Evolutionary conservation across 1,284 basidiomycete species (phyloP), one percentile per base, ranked within the genome.

Genomic region (Moniliella sp.): DNA sequence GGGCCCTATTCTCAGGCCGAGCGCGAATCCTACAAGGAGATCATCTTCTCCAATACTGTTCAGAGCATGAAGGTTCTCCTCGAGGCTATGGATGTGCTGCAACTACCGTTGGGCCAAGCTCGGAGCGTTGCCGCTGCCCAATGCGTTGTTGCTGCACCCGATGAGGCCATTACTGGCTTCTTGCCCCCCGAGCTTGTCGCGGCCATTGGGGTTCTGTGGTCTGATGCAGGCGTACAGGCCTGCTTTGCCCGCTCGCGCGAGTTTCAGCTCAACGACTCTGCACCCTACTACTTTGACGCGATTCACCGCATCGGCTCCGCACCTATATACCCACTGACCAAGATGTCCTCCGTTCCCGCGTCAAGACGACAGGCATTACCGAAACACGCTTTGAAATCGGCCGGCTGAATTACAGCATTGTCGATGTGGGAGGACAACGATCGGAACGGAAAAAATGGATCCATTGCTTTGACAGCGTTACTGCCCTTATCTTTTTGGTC

Each of bases 311-410:
- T 93, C 72, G 66, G 76, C 0, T 57, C 69, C 8, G 67, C 71
- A 0, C 67, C 32, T 93, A 86, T 65, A 63, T 82, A 37, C 86
- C 84, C 3, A 78, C 78, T 0, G 84, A 91, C 57, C 81, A 88
- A 62, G 86, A 93, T 51, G 86, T 93, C 46, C 67, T 93, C n/a
- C 71, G 84, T 18, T 78, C 76, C 33, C 74, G 86, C 52, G 83
- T 93, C 40, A 93, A 91, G 69, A 93, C 84, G 0, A 93, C 84
- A 0, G 86, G 86, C 57, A 86, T 93, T 58, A 86, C 80, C 1
- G 86, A 93, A 65, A 91, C 83, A 15, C 78, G 76, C 34, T 91
- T 93, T 70, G 62, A 62, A 44, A 80, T 93, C 32, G 82, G 83
- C 42, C 79, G 86, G 55, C 67, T 88, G 35, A 84, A 78, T 17